Percentiles rank a stretch among this genome's conserved stretches.
These are phyloP conservation scores for Symbiodinium natans DNA, from an alignment of 73 alveolate genomes.

Conservation along the genomic window DNA sequence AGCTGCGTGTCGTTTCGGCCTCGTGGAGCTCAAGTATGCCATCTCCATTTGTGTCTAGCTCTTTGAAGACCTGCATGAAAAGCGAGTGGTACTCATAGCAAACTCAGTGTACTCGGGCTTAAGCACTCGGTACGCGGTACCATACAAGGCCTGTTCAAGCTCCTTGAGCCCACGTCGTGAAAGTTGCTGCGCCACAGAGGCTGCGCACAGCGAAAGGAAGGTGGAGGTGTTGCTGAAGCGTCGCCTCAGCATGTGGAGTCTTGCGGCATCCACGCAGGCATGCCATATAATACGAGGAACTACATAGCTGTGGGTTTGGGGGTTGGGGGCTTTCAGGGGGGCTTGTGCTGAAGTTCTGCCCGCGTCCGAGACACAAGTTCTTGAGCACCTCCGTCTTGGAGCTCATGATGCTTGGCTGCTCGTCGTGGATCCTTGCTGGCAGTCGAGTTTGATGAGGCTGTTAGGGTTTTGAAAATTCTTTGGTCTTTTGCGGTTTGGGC, in stretches of 20 bases:
- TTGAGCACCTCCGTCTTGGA: slow-evolving; percentile 3
- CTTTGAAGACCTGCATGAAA: slow-evolving; percentile 64
- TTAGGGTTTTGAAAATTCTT: too few relatives aligned
- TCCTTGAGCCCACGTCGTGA: slow-evolving; percentile 63
- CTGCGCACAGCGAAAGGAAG: slow-evolving; percentile 64
- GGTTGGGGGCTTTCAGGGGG: too few relatives aligned
- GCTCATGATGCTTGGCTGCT: slow-evolving; percentile 19
- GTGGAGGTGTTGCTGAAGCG: slow-evolving; percentile 83
- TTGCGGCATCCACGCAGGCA: too few relatives aligned
- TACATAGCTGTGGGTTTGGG: too few relatives aligned
- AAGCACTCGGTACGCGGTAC: too few relatives aligned
- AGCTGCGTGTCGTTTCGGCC: too few relatives aligned
- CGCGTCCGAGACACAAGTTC: not conserved
- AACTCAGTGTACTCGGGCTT: not conserved
- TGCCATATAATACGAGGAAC: too few relatives aligned
- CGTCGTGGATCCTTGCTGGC: not conserved
- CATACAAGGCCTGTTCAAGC: slow-evolving; percentile 52
- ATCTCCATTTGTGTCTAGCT: slow-evolving; percentile 63
- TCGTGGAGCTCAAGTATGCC: slow-evolving; percentile 82
- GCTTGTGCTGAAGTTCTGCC: too few relatives aligned
- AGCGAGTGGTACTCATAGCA: too few relatives aligned
- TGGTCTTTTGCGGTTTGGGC: too few relatives aligned
- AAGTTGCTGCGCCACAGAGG: slow-evolving; percentile 89
- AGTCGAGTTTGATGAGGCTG: too few relatives aligned
- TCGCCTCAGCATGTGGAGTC: slow-evolving; percentile 41